Evolutionary conservation across 768 basidiomycete genomes (phyloP).

Genomic region (Termitomyces titanicus): DNA sequence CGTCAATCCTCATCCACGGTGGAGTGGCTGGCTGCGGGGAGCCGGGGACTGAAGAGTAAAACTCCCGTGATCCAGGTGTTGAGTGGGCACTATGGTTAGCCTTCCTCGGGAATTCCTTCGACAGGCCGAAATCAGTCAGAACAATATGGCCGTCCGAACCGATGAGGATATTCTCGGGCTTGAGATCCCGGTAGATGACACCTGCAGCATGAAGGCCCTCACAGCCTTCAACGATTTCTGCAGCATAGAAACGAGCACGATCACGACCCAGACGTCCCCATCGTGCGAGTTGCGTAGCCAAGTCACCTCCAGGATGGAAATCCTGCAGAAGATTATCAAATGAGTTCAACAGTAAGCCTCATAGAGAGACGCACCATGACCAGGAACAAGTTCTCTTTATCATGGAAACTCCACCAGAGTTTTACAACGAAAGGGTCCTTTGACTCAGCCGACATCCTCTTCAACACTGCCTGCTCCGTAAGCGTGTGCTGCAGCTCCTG

Average conservation of each 20-base stretch:
- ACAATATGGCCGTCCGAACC: conserved; percentile 94
- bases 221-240: conserved; percentile 95
- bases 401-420: conserved; percentile 97
- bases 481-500: conserved; percentile 96
- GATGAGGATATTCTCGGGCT: conserved; percentile 96
- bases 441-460: conserved; percentile 86
- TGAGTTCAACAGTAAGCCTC: conserved; percentile 10
- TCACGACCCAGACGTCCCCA: conserved; percentile 94
- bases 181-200: conserved; percentile 96
- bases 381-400: conserved; percentile 94
- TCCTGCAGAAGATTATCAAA: conserved; percentile 44
- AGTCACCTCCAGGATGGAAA: conserved; percentile 94
- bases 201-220: conserved; percentile 92
- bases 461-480: conserved; percentile 94
- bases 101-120: conserved; percentile 81
- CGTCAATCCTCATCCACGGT: conserved; percentile 75
- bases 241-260: conserved; percentile 94
- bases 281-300: conserved; percentile 94
- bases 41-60: conserved; percentile 50
- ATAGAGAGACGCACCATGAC: conserved; percentile 72
- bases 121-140: conserved; percentile 94
- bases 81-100: conserved; percentile 46
- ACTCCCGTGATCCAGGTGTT: conserved; percentile 53
- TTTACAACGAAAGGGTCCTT: conserved; percentile 94
- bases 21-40: conserved; percentile 47